Percentiles rank a stretch among this genome's conserved stretches.
Conservation (phyloP, 1,284 basidiomycete species). For the Bjerkandera adusta region DNA sequence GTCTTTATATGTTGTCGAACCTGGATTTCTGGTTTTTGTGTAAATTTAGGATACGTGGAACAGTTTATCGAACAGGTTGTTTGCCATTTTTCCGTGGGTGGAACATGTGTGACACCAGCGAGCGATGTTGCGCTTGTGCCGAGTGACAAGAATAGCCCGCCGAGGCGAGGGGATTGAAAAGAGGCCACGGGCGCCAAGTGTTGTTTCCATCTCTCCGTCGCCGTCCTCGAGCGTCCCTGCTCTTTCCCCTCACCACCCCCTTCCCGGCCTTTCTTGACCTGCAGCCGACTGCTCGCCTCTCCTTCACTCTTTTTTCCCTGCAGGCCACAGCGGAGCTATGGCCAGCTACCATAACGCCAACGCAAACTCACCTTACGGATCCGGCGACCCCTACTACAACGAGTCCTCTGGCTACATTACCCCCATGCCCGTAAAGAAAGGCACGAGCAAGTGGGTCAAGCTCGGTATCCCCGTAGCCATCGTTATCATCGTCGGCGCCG, state of each 20-base stretch:
- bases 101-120: too few species aligned
- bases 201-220: slow-evolving; percentile 16
- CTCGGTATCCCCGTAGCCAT: slow-evolving; percentile 64
- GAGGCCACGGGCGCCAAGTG: slow-evolving; percentile 3
- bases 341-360: slow-evolving; percentile 48
- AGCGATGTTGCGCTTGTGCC: too few species aligned
- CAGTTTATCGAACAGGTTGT: too few species aligned
- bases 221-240: not conserved
- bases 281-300: slow-evolving; percentile 26
- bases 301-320: slow-evolving; percentile 22
- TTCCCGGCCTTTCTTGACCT: slow-evolving; percentile 7
- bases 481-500: slow-evolving; percentile 69
- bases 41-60: too few species aligned
- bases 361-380: slow-evolving; percentile 43
- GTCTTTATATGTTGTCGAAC: too few species aligned
- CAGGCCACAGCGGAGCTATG: slow-evolving; percentile 26
- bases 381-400: slow-evolving; percentile 63
- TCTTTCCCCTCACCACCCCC: slow-evolving; percentile 7
- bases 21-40: too few species aligned
- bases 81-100: too few species aligned
- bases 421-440: slow-evolving; percentile 39
- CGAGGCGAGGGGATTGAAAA: slow-evolving; percentile 3
- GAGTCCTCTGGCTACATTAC: slow-evolving; percentile 66
- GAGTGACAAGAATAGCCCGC: slow-evolving; percentile 11
- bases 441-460: slow-evolving; percentile 58